Percentiles rank a stretch among this genome's conserved stretches.
Evolutionary conservation across 1,284 basidiomycete genomes (phyloP).

Genomic region (Cryptococcus sp.): DNA sequence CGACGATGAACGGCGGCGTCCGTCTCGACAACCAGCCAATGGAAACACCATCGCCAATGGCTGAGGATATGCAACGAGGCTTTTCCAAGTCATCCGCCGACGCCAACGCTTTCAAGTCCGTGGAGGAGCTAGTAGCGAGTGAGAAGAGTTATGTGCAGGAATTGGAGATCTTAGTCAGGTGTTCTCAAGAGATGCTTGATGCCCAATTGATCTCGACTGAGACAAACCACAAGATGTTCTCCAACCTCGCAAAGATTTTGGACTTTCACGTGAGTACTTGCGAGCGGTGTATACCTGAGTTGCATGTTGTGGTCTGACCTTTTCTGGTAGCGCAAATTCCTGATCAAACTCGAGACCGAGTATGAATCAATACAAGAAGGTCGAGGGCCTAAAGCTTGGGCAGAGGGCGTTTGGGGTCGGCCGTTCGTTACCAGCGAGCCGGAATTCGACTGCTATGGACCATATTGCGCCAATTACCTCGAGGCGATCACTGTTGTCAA

Average conservation of each 20-base stretch:
- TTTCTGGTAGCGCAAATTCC: slow-evolving; percentile 69
- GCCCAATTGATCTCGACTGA: slow-evolving; percentile 87
- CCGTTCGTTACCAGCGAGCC: slow-evolving; percentile 77
- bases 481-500: slow-evolving; percentile 83
- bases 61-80: slow-evolving; percentile 29
- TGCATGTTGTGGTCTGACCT: slow-evolving; percentile 3
- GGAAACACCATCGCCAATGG: slow-evolving; percentile 11
- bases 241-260: slow-evolving; percentile 90
- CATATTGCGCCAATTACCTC: slow-evolving; percentile 96
- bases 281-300: neutral
- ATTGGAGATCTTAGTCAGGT: slow-evolving; percentile 92
- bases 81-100: slow-evolving; percentile 29
- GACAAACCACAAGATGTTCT: slow-evolving; percentile 93
- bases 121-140: slow-evolving; percentile 50
- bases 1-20: slow-evolving; percentile 46
- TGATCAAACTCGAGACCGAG: slow-evolving; percentile 88
- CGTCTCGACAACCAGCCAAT: slow-evolving; percentile 21
- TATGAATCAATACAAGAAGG: slow-evolving; percentile 62
- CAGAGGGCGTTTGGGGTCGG: slow-evolving; percentile 84
- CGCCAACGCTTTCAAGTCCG: slow-evolving; percentile 48
- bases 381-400: slow-evolving; percentile 62
- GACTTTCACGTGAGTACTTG: slow-evolving; percentile 72
- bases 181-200: slow-evolving; percentile 74
- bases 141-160: slow-evolving; percentile 99
- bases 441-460: slow-evolving; percentile 91